phyloP scores from a whole-genome alignment of 768 basidiomycete genomes.

The Lactarius pseudohatsudake region DNA sequence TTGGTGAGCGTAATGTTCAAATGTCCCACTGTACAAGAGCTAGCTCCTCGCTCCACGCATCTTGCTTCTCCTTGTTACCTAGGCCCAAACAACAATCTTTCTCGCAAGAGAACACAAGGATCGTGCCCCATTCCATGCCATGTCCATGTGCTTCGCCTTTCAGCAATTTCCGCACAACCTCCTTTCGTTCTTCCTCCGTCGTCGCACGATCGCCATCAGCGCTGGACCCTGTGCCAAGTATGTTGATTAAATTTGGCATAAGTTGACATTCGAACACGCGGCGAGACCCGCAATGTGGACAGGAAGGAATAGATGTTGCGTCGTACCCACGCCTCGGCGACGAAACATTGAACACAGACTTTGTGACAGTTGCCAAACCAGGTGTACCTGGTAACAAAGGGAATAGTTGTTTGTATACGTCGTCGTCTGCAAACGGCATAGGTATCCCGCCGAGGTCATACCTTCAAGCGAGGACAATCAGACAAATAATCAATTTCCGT shows the following conservation, averaged over 20 bases:
- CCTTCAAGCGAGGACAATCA: slow-evolving; percentile 40
- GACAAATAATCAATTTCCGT: neutral
- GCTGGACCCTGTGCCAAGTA: slow-evolving; percentile 47
- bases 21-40: slow-evolving; percentile 79
- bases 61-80: slow-evolving; percentile 41
- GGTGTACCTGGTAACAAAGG: slow-evolving; percentile 46
- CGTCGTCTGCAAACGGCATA: slow-evolving; percentile 81
- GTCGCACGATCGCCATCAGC: slow-evolving; percentile 31
- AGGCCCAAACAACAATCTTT: slow-evolving; percentile 66
- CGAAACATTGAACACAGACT: slow-evolving; percentile 57
- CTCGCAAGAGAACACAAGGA: slow-evolving; percentile 84
- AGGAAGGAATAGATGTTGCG: slow-evolving; percentile 55
- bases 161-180: slow-evolving; percentile 55
- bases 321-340: slow-evolving; percentile 52
- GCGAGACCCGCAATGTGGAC: slow-evolving; percentile 61
- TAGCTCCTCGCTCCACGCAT: slow-evolving; percentile 69
- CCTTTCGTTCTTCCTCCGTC: slow-evolving; percentile 69
- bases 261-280: slow-evolving; percentile 92
- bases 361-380: slow-evolving; percentile 53
- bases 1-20: slow-evolving; percentile 33
- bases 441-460: slow-evolving; percentile 89
- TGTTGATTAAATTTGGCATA: slow-evolving; percentile 90
- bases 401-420: slow-evolving; percentile 72
- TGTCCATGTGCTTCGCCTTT: slow-evolving; percentile 47
- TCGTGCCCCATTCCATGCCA: slow-evolving; percentile 95